Conservation (phyloP, 768 basidiomycete genomes). For the Agaricus subrufescens region DNA sequence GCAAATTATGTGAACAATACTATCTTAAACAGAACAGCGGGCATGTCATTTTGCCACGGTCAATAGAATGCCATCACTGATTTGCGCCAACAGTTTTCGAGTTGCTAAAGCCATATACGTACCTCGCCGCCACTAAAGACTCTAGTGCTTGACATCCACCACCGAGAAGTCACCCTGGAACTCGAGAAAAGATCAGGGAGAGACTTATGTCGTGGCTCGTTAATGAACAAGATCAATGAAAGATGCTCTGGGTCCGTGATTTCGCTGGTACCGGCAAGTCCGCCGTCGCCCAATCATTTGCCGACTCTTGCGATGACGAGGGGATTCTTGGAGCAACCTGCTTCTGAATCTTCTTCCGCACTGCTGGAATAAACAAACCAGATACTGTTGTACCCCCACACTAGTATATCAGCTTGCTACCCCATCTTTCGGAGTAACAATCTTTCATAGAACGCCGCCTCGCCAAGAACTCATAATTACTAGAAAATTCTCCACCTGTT, state of each 20-base stretch:
- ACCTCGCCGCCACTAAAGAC: background rate
- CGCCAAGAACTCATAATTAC: background rate
- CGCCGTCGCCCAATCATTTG: too few species aligned
- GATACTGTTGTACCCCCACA: background rate
- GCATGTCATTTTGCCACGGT: too few species aligned
- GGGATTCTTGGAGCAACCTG: background rate
- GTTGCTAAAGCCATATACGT: background rate
- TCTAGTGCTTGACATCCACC: background rate
- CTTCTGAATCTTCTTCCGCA: conserved; percentile 1
- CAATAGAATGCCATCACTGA: too few species aligned
- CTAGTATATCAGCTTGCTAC: conserved; percentile 2
- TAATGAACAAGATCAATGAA: too few species aligned
- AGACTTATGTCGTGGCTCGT: too few species aligned
- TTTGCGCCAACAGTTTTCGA: background rate
- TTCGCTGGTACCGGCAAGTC: too few species aligned
- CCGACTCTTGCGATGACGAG: too few species aligned
- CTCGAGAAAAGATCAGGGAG: background rate
- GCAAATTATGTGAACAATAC: too few species aligned
- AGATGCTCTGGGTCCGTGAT: too few species aligned
- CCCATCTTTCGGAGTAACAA: background rate
- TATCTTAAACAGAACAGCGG: too few species aligned
- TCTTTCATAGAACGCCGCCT: background rate
- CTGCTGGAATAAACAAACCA: background rate
- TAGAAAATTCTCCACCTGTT: background rate
- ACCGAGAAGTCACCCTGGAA: background rate